Percentiles rank a stretch among this genome's conserved stretches.
phyloP scores from a whole-genome alignment of 1,139 yeast species.

The Taiozyma onychis region DNA sequence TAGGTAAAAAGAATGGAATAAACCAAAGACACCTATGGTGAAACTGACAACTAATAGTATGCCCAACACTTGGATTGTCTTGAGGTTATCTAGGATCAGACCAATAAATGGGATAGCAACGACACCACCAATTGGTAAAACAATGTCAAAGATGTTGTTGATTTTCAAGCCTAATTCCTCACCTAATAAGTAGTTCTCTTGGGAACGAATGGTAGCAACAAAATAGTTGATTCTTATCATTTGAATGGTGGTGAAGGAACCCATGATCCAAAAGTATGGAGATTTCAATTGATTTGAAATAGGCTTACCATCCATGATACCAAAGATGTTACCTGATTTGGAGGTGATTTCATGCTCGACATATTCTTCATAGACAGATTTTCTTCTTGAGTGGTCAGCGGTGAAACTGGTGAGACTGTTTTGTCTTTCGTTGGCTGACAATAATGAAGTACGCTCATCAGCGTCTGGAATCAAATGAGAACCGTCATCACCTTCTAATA shows the following conservation, averaged over 20 bases:
- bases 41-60: conserved; percentile 51
- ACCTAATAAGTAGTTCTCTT: conserved; percentile 63
- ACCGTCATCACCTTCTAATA: conserved; percentile 28
- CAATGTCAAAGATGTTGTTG: conserved; percentile 75
- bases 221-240: conserved; percentile 89
- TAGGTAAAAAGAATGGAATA: conserved; percentile 48
- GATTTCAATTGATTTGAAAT: conserved; percentile 61
- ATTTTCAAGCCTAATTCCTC: conserved; percentile 49
- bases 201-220: conserved; percentile 81
- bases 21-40: conserved; percentile 61
- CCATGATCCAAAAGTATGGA: conserved; percentile 76
- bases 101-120: conserved; percentile 85
- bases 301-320: conserved; percentile 68
- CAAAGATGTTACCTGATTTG: conserved; percentile 73
- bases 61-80: conserved; percentile 53
- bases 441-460: conserved; percentile 25
- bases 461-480: conserved; percentile 25
- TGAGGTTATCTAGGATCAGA: conserved; percentile 64
- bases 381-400: conserved; percentile 25
- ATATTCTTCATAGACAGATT: conserved; percentile 58
- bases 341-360: conserved; percentile 48
- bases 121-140: conserved; percentile 84
- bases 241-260: conserved; percentile 73
- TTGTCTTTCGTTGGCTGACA: conserved; percentile 16
- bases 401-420: conserved; percentile 13